Evolutionary conservation across 345 rosid species (phyloP).

Genomic region (Passiflora organensis): DNA sequence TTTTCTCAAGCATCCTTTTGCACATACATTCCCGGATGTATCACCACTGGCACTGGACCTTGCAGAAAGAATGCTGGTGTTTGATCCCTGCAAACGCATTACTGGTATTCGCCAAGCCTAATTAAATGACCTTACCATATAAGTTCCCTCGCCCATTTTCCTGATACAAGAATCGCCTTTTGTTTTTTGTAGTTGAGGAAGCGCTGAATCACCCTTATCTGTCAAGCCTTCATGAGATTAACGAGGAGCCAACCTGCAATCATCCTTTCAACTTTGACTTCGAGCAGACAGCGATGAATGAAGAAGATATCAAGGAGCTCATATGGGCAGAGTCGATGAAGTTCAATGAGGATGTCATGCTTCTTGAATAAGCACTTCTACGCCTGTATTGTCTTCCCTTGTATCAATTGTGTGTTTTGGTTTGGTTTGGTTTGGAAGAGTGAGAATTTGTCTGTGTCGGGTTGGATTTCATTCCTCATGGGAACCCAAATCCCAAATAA

Average conservation of each 20-base stretch:
- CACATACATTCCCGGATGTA: constrained; percentile 51
- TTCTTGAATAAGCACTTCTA: constrained; percentile 22
- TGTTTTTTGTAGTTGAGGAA: constrained; percentile 50
- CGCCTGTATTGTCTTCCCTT: not conserved
- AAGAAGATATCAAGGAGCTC: constrained; percentile 78
- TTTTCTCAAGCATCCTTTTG: constrained; percentile 62
- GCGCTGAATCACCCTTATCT: constrained; percentile 71
- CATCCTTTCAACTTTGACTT: constrained; percentile 68
- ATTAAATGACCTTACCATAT: not conserved
- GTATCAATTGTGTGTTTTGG: constrained; percentile 5
- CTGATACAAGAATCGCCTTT: constrained; percentile 9
- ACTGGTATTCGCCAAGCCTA: constrained; percentile 37
- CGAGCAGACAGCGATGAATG: constrained; percentile 57
- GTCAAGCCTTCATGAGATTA: constrained; percentile 88
- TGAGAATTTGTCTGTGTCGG: no score
- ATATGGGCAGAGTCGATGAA: constrained; percentile 57
- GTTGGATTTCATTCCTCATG: no score
- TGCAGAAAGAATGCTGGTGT: constrained; percentile 76
- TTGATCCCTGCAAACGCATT: constrained; percentile 81
- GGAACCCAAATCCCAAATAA: no score
- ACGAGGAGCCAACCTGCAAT: constrained; percentile 73
- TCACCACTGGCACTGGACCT: constrained; percentile 74
- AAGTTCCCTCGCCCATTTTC: not conserved
- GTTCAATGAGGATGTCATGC: constrained; percentile 20
- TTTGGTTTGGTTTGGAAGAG: constrained; percentile 4